A percentile compares a stretch with the other conserved stretches of the same genome.
phyloP scores from a whole-genome alignment of 2,329 filamentous ascomycete species.

The Pleomassaria siparia region DNA sequence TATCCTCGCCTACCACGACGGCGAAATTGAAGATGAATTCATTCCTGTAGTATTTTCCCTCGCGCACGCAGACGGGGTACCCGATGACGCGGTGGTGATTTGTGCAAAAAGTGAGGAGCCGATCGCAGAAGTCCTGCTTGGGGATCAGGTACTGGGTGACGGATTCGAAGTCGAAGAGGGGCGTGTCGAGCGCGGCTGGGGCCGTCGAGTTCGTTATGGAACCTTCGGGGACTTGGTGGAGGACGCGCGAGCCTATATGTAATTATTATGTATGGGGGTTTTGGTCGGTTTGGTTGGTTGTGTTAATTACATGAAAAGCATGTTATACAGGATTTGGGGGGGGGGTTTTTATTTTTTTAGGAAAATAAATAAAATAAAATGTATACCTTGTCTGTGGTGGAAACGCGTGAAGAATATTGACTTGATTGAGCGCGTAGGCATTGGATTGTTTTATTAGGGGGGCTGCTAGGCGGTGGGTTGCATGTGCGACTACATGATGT shows the following conservation, averaged over 20 bases:
- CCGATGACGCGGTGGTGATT: constrained; percentile 82
- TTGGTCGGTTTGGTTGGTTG: no score
- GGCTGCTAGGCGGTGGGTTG: not conserved
- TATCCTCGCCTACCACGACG: constrained; percentile 70
- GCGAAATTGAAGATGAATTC: constrained; percentile 99
- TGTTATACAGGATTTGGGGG: not conserved
- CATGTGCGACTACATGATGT: constrained; percentile 2
- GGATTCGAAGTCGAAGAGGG: constrained; percentile 81
- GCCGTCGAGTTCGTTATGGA: constrained; percentile 49
- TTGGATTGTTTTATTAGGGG: constrained; percentile 17
- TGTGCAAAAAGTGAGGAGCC: constrained; percentile 74
- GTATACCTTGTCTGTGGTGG: constrained; percentile 56
- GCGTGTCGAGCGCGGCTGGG: constrained; percentile 53
- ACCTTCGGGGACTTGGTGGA: constrained; percentile 65
- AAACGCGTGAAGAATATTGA: constrained; percentile 69
- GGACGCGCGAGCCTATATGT: constrained; percentile 64
- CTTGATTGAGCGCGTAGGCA: constrained; percentile 53
- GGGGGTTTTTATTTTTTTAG: not conserved
- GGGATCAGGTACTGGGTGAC: constrained; percentile 94
- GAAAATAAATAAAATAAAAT: no score
- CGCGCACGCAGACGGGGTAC: constrained; percentile 79
- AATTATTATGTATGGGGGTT: no score
- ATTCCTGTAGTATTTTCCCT: constrained; percentile 82
- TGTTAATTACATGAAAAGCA: constrained; percentile 7
- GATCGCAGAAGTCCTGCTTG: constrained; percentile 91